phyloP scores from a whole-genome alignment of 441 rosid genomes.

The Euphorbia celastroides region DNA sequence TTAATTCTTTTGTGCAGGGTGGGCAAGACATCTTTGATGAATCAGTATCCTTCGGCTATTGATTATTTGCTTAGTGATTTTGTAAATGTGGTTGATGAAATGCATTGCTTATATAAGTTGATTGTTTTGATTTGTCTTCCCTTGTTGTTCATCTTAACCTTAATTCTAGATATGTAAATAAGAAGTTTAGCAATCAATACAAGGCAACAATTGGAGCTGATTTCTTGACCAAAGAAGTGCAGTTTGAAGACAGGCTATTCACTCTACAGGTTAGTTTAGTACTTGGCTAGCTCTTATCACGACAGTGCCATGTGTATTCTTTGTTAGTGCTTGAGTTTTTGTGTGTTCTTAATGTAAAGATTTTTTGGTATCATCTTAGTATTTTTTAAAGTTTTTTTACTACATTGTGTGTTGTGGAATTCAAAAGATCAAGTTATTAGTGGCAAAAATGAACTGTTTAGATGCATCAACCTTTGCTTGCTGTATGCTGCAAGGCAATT shows the following conservation, averaged over 20 bases:
- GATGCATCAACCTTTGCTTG: background rate
- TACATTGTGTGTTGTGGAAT: background rate
- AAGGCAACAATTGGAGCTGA: conserved; percentile 82
- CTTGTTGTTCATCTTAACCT: no score
- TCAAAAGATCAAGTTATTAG: background rate
- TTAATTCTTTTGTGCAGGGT: conserved; percentile 38
- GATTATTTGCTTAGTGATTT: conserved; percentile 14
- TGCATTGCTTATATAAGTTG: background rate
- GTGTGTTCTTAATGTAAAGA: background rate
- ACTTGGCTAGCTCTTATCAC: background rate
- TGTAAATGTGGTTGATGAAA: conserved; percentile 2
- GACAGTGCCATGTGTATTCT: background rate
- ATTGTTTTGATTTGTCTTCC: no score
- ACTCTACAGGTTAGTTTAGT: conserved; percentile 78
- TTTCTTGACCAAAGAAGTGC: conserved; percentile 76
- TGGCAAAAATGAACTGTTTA: background rate
- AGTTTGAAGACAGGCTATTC: conserved; percentile 76
- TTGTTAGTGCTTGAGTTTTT: background rate
- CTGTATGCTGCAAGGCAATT: background rate
- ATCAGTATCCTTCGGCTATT: conserved; percentile 48
- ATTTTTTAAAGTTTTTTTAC: background rate
- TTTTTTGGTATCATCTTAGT: background rate
- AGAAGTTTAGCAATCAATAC: conserved; percentile 85
- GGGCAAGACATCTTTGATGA: conserved; percentile 87
- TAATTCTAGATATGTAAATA: conserved; percentile 64